phyloP scores from a whole-genome alignment of 73 alveolate genomes.

The Tetrahymena malaccensis region DNA sequence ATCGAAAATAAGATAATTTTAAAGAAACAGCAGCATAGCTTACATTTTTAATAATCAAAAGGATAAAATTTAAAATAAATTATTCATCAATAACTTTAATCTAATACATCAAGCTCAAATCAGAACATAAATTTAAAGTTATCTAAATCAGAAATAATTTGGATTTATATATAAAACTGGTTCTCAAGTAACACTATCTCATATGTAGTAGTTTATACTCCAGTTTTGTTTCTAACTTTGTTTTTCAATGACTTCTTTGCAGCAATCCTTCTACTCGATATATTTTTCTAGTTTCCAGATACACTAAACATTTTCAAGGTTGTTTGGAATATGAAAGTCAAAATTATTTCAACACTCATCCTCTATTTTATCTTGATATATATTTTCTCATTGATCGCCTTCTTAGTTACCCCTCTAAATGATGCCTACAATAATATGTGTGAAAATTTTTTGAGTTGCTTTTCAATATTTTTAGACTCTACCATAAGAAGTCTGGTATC shows the following conservation, averaged over 20 bases:
- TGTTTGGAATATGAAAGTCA: background rate
- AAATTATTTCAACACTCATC: background rate
- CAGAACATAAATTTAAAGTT: background rate
- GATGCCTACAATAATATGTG: background rate
- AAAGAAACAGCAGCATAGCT: background rate
- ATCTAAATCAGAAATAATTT: background rate
- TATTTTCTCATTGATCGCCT: background rate
- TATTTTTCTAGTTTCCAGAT: background rate
- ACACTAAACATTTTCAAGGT: background rate
- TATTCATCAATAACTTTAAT: background rate
- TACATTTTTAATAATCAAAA: background rate
- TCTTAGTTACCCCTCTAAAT: background rate
- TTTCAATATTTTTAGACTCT: background rate
- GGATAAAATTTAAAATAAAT: background rate
- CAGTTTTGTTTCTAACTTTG: background rate
- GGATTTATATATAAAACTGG: background rate
- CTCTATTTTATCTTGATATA: background rate
- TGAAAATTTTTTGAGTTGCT: background rate
- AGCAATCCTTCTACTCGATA: background rate
- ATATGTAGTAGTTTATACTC: background rate
- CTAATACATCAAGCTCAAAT: background rate
- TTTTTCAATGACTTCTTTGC: background rate
- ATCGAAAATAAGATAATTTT: background rate
- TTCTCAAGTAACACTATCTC: background rate
- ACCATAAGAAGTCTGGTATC: background rate